These are phyloP conservation scores for Polychaeton citri DNA, from an alignment of 2,329 filamentous ascomycete species.

Conservation along the genomic window DNA sequence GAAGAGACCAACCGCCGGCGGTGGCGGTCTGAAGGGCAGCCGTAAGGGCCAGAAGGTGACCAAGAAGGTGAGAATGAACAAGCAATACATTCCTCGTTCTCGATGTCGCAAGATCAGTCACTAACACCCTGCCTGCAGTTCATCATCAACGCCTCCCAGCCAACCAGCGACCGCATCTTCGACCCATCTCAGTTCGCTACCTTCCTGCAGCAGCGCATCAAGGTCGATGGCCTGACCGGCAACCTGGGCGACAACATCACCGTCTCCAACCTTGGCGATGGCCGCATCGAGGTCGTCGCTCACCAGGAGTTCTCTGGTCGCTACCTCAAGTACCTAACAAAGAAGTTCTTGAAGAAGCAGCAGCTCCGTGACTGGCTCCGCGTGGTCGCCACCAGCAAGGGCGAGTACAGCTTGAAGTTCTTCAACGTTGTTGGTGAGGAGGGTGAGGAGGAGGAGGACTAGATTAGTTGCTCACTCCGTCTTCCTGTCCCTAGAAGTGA, in stretches of 20 bases:
- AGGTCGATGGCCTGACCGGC: slow-evolving; percentile 95
- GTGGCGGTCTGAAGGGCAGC: slow-evolving; percentile 19
- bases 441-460: slow-evolving; percentile 96
- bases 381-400: slow-evolving; percentile 93
- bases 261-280: slow-evolving; percentile 84
- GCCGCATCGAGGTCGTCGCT: slow-evolving; percentile 94
- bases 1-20: slow-evolving; percentile 42
- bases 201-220: slow-evolving; percentile 99
- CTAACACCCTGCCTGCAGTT: slow-evolving; percentile 43
- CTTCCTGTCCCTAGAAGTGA: background rate
- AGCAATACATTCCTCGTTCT: slow-evolving; percentile 1
- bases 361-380: slow-evolving; percentile 99
- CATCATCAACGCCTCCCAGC: slow-evolving; percentile 98
- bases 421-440: slow-evolving; percentile 99
- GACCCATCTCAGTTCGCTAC: slow-evolving; percentile 97
- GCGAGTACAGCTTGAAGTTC: slow-evolving; percentile 99
- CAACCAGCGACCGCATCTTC: slow-evolving; percentile 99
- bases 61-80: slow-evolving; percentile 54
- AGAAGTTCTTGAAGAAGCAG: slow-evolving; percentile 99
- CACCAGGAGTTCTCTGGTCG: slow-evolving; percentile 97
- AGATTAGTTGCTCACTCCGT: slow-evolving; percentile 32
- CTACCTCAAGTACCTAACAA: slow-evolving; percentile 99
- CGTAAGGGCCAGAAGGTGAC: slow-evolving; percentile 54
- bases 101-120: slow-evolving; percentile 2
- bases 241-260: slow-evolving; percentile 91